Evolutionary conservation across 441 rosid genomes (phyloP).

Genomic region (Gossypium schwendimanii): DNA sequence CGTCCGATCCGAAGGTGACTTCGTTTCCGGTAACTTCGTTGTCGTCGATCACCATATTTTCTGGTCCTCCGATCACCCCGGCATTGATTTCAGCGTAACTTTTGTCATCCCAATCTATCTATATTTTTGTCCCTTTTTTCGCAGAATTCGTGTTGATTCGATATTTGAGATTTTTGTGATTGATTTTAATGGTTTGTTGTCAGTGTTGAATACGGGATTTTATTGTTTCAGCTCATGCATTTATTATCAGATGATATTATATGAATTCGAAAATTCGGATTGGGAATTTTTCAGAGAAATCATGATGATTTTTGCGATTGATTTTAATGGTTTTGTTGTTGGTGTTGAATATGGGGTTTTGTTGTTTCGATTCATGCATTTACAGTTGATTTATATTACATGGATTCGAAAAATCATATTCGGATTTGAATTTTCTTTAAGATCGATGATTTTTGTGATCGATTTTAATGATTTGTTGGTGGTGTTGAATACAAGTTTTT

Average conservation of each 20-base stretch:
- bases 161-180: not conserved
- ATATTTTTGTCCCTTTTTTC: not conserved
- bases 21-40: conserved; percentile 82
- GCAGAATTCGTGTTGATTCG: not conserved
- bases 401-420: too few relatives aligned
- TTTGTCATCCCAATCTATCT: not conserved
- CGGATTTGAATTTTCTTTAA: too few relatives aligned
- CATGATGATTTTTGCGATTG: too few relatives aligned
- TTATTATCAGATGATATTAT: too few relatives aligned
- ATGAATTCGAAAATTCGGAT: too few relatives aligned
- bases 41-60: conserved; percentile 92
- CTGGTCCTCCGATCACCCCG: conserved; percentile 95
- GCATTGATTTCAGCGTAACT: conserved; percentile 75
- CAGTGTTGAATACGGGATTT: not conserved
- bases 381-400: not conserved
- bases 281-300: too few relatives aligned
- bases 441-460: not conserved
- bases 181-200: not conserved
- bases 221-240: not conserved
- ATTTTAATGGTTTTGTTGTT: too few relatives aligned
- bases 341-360: not conserved
- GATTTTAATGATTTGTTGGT: not conserved
- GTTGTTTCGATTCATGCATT: not conserved
- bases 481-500: not conserved
- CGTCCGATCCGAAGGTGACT: conserved; percentile 83